Percentiles rank a stretch among this genome's conserved stretches.
These are phyloP conservation scores for Aspergillus pseudonomiae DNA, from an alignment of 2,329 filamentous ascomycete genomes.

Conservation along the genomic window DNA sequence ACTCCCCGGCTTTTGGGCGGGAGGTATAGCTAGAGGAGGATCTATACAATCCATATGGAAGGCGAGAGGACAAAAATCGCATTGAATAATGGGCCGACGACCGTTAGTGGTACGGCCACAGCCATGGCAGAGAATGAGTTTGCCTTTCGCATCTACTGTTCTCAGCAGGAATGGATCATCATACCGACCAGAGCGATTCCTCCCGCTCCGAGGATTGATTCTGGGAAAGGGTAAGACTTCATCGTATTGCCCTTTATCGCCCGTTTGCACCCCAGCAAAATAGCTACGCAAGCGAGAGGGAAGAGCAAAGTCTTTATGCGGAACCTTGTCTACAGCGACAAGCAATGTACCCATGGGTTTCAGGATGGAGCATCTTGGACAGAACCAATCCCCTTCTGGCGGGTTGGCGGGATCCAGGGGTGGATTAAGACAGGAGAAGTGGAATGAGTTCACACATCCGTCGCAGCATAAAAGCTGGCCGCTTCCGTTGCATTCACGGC, in stretches of 20 bases:
- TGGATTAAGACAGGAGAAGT: constrained; percentile 85
- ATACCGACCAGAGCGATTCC: constrained; percentile 26
- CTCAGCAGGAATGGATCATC: constrained; percentile 47
- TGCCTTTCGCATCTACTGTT: constrained; percentile 71
- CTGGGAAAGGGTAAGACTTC: constrained; percentile 56
- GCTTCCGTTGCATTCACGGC: constrained; percentile 79
- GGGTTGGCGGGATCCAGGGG: constrained; percentile 66
- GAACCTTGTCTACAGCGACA: constrained; percentile 66
- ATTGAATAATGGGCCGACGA: constrained; percentile 77
- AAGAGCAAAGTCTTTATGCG: constrained; percentile 72
- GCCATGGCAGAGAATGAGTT: constrained; percentile 73
- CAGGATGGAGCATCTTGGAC: constrained; percentile 62
- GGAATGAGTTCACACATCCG: constrained; percentile 85
- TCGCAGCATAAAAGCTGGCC: constrained; percentile 93
- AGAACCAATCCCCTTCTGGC: constrained; percentile 79
- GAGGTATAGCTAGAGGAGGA: constrained; percentile 78
- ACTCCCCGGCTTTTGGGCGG: constrained; percentile 54
- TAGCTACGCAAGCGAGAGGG: constrained; percentile 71
- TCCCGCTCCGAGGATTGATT: constrained; percentile 25
- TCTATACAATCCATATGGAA: constrained; percentile 95
- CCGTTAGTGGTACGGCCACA: constrained; percentile 69
- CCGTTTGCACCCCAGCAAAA: constrained; percentile 79
- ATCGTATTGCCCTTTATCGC: constrained; percentile 77
- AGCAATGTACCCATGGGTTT: constrained; percentile 67
- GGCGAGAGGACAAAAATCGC: constrained; percentile 76